Evolutionary conservation across 1,284 basidiomycete genomes (phyloP), one percentile per base, ranked within the genome.

Genomic region (Pholiota adiposa): DNA sequence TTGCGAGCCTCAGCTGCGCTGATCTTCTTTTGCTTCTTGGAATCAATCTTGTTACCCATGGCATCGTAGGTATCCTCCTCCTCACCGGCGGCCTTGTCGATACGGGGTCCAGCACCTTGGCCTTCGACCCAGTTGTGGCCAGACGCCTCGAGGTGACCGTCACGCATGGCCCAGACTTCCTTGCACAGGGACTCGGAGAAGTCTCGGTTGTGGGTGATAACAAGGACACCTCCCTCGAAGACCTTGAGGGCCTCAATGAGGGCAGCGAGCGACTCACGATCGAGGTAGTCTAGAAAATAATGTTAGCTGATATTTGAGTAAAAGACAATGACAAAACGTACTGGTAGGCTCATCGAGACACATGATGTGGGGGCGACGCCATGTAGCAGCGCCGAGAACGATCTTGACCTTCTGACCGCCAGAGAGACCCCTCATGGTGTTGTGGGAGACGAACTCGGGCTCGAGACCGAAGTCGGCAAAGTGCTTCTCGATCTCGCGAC

Each of bases 371-470:
- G 97, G 97, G 69, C 96, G 91, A 76, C 96, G 94, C 96, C 96
- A 98, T 50, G 96, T 98, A 51, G 97, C 95, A 69, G 97, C 96
- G 80, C 95, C 96, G 70, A 98, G 93, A 25, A 98, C 97, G 70
- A 99, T 96, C 88, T 98, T 98, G 76, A 98, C 96, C 85, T 99
- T 99, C 81, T 99, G 97, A 77, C 97, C 97, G 80, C 97, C 97
- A 62, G 95, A 97, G 54, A 98, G 89, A 88, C 96, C 96, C 64
- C 94, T 87, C 94, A 96, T 97, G 69, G 88, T 90, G 86, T 96
- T 96, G 86, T 98, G 96, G 36, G 93, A 93, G 67, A 96, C 94
- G 77, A 97, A 97, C 83, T 97, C 95, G 64, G 96, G 82, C 82
- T 98, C 96, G 72, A 98, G 92, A 82, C 96, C 94, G 69, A 94